Evolutionary conservation across 2,329 filamentous ascomycete genomes (phyloP).

Genomic region (Paecilomyces fulvus): DNA sequence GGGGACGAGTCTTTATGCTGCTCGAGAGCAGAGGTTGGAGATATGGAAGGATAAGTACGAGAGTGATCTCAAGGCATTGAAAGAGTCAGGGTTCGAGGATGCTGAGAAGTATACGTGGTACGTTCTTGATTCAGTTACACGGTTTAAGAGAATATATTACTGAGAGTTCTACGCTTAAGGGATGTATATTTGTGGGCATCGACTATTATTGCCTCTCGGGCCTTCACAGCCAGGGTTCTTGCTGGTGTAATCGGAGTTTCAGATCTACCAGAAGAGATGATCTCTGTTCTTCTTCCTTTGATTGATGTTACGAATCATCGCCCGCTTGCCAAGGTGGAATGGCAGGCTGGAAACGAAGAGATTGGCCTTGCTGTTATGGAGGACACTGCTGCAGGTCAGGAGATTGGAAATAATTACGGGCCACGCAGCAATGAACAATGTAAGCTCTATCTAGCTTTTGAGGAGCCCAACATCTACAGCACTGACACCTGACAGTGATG

Average conservation of each 20-base stretch:
- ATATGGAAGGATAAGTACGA: constrained; percentile 33
- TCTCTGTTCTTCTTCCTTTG: constrained; percentile 61
- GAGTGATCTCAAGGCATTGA: constrained; percentile 20
- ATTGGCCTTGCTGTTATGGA: constrained; percentile 37
- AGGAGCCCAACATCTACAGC: background rate
- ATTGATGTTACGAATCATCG: constrained; percentile 67
- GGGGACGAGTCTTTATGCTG: constrained; percentile 26
- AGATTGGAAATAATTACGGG: constrained; percentile 64
- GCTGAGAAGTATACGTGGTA: constrained; percentile 32
- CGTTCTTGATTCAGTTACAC: constrained; percentile 5
- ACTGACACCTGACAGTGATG: constrained; percentile 23
- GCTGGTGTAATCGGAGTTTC: constrained; percentile 25
- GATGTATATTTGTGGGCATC: constrained; percentile 39
- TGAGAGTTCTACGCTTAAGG: constrained; percentile 19
- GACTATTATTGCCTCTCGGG: constrained; percentile 36
- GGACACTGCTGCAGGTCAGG: constrained; percentile 43
- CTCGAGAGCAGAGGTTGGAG: constrained; percentile 23
- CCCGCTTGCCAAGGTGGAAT: constrained; percentile 50
- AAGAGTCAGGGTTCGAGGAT: constrained; percentile 21
- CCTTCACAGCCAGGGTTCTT: constrained; percentile 37
- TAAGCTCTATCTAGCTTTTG: constrained; percentile 10
- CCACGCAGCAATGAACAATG: constrained; percentile 65
- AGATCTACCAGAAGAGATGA: constrained; percentile 46
- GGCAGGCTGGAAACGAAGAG: constrained; percentile 41
- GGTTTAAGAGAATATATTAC: background rate